phyloP scores from a whole-genome alignment of 371 early-diverging fungal species.

The Mortierella sp. region DNA sequence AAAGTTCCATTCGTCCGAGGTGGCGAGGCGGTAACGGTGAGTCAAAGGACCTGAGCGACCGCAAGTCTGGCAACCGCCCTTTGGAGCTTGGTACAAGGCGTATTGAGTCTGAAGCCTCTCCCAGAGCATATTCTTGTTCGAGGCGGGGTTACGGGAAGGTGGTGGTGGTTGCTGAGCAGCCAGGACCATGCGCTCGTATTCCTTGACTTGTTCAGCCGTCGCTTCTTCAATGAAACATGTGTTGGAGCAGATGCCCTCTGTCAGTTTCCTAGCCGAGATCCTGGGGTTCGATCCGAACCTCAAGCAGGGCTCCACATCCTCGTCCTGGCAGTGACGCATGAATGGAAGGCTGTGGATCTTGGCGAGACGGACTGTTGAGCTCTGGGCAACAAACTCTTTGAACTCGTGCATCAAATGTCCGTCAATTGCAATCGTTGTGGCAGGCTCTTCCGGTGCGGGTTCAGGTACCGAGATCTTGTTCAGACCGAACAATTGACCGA shows the following conservation, averaged over 20 bases:
- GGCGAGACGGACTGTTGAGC: slow-evolving; percentile 67
- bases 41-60: slow-evolving; percentile 76
- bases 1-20: slow-evolving; percentile 83
- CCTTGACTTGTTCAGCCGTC: slow-evolving; percentile 75
- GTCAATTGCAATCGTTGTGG: slow-evolving; percentile 63
- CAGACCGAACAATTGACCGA: slow-evolving; percentile 50
- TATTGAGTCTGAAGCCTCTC: slow-evolving; percentile 65
- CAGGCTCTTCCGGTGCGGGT: slow-evolving; percentile 30
- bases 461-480: slow-evolving; percentile 45
- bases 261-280: slow-evolving; percentile 82
- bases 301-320: slow-evolving; percentile 91
- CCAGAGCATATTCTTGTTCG: slow-evolving; percentile 71
- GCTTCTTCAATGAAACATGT: slow-evolving; percentile 80
- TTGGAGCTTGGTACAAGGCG: slow-evolving; percentile 51
- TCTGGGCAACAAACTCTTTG: slow-evolving; percentile 76
- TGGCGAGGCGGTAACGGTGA: slow-evolving; percentile 83
- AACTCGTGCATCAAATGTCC: slow-evolving; percentile 80
- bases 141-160: slow-evolving; percentile 62
- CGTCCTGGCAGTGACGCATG: slow-evolving; percentile 83
- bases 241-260: slow-evolving; percentile 87
- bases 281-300: slow-evolving; percentile 88
- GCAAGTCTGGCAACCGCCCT: slow-evolving; percentile 87
- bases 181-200: slow-evolving; percentile 57
- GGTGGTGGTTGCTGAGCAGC: slow-evolving; percentile 60
- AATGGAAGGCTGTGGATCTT: slow-evolving; percentile 82